Conservation (phyloP, 106 monocot species). For the Dendrobium huoshanense region DNA sequence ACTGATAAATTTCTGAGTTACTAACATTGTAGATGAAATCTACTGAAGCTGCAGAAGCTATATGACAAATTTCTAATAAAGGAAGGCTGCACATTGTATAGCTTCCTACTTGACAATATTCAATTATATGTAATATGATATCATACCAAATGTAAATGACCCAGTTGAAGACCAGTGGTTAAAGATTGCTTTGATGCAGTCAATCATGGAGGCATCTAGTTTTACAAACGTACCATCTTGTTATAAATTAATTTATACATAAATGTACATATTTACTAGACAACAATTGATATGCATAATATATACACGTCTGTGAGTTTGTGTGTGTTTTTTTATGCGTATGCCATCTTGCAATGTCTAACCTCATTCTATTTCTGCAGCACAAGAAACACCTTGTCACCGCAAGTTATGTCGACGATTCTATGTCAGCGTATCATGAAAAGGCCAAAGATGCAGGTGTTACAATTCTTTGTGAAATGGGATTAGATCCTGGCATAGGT, state of each 20-base stretch:
- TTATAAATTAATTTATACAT: background rate
- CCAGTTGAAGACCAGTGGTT: too few species aligned
- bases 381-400: slow-evolving; percentile 86
- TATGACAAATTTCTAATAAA: background rate
- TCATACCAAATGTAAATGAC: background rate
- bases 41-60: background rate
- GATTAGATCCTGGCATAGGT: slow-evolving; percentile 99
- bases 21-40: background rate
- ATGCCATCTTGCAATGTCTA: background rate
- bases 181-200: background rate
- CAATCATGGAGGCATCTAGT: background rate
- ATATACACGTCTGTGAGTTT: background rate
- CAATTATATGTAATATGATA: background rate
- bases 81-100: background rate
- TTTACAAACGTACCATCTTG: background rate
- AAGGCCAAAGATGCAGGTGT: slow-evolving; percentile 70
- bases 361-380: slow-evolving; percentile 23
- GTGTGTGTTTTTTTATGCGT: background rate
- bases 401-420: slow-evolving; percentile 88
- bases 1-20: background rate
- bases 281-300: background rate
- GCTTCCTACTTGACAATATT: background rate
- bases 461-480: slow-evolving; percentile 91
- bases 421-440: slow-evolving; percentile 63
- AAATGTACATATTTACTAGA: background rate